Conservation (phyloP, 805 yeast genomes). For the Candida koratica region DNA sequence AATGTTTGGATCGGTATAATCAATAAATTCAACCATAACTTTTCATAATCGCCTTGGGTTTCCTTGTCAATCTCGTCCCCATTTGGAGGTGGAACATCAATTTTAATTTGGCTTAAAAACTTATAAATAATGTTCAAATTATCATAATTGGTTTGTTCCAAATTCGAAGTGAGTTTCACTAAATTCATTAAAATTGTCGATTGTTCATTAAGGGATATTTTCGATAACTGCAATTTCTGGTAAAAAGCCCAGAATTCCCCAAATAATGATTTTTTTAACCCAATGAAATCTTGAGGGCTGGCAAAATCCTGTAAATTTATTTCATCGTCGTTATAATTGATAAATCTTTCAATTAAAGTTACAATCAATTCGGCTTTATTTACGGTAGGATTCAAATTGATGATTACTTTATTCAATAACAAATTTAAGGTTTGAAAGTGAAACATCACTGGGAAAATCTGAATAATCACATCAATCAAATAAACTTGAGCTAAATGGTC, state of each 20-base stretch:
- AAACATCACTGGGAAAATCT: conserved; percentile 91
- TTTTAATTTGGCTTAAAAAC: conserved; percentile 38
- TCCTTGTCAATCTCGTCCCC: not conserved
- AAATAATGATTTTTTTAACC: conserved; percentile 37
- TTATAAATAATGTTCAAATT: conserved; percentile 61
- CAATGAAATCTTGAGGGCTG: conserved; percentile 4
- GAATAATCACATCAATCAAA: conserved; percentile 83
- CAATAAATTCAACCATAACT: conserved; percentile 45
- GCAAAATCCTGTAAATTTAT: conserved; percentile 9
- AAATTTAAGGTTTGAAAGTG: conserved; percentile 71
- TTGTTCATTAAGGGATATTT: conserved; percentile 62
- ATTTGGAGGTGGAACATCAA: conserved; percentile 2
- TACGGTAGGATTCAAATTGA: conserved; percentile 67
- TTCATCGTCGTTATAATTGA: conserved; percentile 37
- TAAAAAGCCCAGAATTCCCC: conserved; percentile 65
- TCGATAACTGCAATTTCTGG: conserved; percentile 48
- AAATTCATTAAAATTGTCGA: conserved; percentile 63
- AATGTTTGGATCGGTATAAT: conserved; percentile 47
- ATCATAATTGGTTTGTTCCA: conserved; percentile 57
- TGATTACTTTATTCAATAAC: conserved; percentile 57
- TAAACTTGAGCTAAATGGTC: conserved; percentile 93
- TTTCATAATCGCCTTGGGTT: conserved; percentile 16
- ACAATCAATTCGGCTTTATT: conserved; percentile 61
- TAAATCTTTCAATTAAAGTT: conserved; percentile 68
- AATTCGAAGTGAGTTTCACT: conserved; percentile 57